Conservation (phyloP, 2,329 filamentous ascomycete genomes). For the Zalaria obscura region DNA sequence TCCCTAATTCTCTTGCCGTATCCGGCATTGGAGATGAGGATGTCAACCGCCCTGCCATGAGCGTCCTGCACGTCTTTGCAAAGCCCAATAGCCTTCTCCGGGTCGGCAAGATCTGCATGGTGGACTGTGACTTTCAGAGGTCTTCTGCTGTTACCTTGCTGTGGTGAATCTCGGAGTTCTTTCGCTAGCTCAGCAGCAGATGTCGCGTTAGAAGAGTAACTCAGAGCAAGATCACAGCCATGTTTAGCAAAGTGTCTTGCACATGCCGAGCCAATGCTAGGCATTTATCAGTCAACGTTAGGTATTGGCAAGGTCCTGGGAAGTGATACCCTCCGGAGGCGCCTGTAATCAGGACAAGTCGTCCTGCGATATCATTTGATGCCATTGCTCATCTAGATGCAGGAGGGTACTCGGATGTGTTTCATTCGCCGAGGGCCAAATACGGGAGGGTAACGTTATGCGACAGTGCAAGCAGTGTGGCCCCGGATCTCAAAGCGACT, state of each 20-base stretch:
- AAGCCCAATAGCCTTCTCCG: conserved; percentile 37
- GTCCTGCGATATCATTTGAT: conserved; percentile 29
- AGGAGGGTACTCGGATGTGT: not conserved
- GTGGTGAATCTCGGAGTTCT: conserved; percentile 21
- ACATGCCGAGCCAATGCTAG: conserved; percentile 43
- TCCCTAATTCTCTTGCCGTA: conserved; percentile 46
- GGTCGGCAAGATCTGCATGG: conserved; percentile 41
- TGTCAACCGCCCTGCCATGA: conserved; percentile 43
- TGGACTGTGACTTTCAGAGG: conserved; percentile 36
- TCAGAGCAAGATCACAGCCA: conserved; percentile 42
- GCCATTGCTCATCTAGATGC: conserved; percentile 2
- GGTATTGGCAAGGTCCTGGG: not conserved
- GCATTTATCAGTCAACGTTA: not conserved
- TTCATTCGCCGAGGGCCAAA: not conserved
- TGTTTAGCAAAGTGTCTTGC: conserved; percentile 37
- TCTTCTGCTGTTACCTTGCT: conserved; percentile 10
- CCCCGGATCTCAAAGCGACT: no score
- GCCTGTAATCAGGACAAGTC: conserved; percentile 44
- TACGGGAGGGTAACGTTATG: not conserved
- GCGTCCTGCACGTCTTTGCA: conserved; percentile 38
- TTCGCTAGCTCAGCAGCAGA: conserved; percentile 31
- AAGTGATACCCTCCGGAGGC: conserved; percentile 41
- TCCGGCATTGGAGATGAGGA: conserved; percentile 53
- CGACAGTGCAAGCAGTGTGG: no score
- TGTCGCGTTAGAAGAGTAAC: conserved; percentile 38